Evolutionary conservation across 2,329 filamentous ascomycete species (phyloP), one percentile per base, ranked within the genome.

Genomic region (Ascocoryne sarcoides): DNA sequence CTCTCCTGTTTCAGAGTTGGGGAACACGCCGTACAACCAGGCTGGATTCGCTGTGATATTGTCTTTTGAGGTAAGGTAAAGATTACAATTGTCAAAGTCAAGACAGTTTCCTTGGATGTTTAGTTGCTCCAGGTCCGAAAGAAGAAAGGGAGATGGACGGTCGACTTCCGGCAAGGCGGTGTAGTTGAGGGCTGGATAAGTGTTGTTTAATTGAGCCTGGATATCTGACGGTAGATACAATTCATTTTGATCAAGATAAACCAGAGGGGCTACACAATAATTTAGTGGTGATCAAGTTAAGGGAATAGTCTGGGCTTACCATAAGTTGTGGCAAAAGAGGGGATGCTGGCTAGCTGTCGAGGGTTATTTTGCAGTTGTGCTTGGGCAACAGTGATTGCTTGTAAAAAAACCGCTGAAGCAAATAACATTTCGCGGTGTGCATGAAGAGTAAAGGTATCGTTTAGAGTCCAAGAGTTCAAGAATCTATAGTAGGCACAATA

Each of bases 1-100:
- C 37, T 2, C 67, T 73, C 39, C 66, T 63, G n/a, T 73, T 73
- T 12, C 60, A 52, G 15, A 47, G 47, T 52, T 73, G 63, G 0
- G 76, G 71, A 17, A 54, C 60, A 2, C 69, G 64, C 33, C 77
- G 23, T 64, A 50, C 33, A 70, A 62, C 67, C 68, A 71, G 5
- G 56, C 21, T 5, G 66, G 67, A 16, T 64, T 56, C 1, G 62
- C 60, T 36, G 61, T 57, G 10, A 68, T 65, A 10, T 68, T 36
- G 64, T 62, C 15, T 58, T 53, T 10, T 63, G 67, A 3, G 0
- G 68, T 69, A 5, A 72, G 48, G 41, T 65, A 71, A 3, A 70
- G 59, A 5, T 34, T 34, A 29, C 37, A 40, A 3, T n/a, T 15
- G 15, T 33, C 37, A 12, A 33, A 40, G n/a, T 30, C 62, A 29